Evolutionary conservation across 2,329 filamentous ascomycete species (phyloP), one percentile per base, ranked within the genome.

Genomic region (Aquanectria penicillioides): DNA sequence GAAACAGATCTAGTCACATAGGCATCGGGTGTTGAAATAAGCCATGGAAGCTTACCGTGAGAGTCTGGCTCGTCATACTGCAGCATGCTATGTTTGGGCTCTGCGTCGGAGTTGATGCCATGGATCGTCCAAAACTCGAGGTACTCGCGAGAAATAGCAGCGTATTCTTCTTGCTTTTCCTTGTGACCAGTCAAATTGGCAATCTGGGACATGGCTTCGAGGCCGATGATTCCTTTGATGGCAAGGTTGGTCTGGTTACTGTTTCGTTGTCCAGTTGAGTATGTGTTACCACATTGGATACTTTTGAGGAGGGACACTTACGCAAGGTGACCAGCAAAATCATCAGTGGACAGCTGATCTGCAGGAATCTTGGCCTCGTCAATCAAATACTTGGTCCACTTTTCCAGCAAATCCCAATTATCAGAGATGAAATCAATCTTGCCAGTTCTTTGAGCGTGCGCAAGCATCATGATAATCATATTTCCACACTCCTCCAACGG

Each of bases 341-440:
- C 92, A 69, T 95, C 92, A 1, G 92, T 95, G 17, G 88, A 93
- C 13, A 95, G 79, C 74, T 94, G 92, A 62, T 92, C 87, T 3
- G 87, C 85, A 3, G 92, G 92, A 57, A 91, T 86, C 36, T 94
- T 79, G 22, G 89, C 85, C 70, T 88, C 91, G 26, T 92, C 83
- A n/a, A 94, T 85, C 18, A 95, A 80, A 71, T 93, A 95, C 6
- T 85, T 81, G 0, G 91, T 92, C 92, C 92, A 95, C 69, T 93
- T 88, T 63, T 87, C 88, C 76, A 92, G 88, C 25, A 94, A 80
- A 2, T 80, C 74, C 75, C 93, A 95, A 71, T 91, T 92, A 33
- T 85, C 80, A 17, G 79, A 76, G 31, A 95, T n/a, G 81, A 66
- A 85, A 89, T 5, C 68, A 76, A 3, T 72, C 80, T 65, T 89